Evolutionary conservation across 1,139 yeast genomes (phyloP).

Genomic region (Candida neerlandica): DNA sequence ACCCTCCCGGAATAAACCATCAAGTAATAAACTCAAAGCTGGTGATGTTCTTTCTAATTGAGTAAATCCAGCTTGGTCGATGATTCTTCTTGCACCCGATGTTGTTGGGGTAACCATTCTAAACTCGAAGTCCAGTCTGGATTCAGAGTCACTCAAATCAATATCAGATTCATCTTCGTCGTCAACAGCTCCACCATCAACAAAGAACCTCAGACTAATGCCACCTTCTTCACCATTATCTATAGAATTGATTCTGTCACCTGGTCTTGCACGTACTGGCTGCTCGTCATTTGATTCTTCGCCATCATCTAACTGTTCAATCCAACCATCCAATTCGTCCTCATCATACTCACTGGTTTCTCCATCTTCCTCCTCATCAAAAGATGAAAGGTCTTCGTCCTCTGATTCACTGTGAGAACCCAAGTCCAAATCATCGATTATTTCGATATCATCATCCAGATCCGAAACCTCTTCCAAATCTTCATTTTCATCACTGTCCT

Average conservation of each 20-base stretch:
- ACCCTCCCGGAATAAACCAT: slow-evolving; percentile 19
- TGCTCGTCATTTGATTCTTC: slow-evolving; percentile 19
- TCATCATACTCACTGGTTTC: slow-evolving; percentile 40
- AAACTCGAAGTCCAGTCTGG: slow-evolving; percentile 25
- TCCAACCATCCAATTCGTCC: slow-evolving; percentile 48
- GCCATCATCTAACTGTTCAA: slow-evolving; percentile 42
- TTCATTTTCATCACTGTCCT: slow-evolving; percentile 16
- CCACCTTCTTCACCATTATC: slow-evolving; percentile 12
- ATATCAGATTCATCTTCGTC: slow-evolving; percentile 22
- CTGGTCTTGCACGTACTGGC: slow-evolving; percentile 11
- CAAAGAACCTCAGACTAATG: slow-evolving; percentile 9
- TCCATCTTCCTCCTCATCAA: slow-evolving; percentile 21
- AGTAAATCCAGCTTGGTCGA: slow-evolving; percentile 16
- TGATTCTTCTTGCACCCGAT: slow-evolving; percentile 12
- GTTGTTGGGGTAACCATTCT: slow-evolving; percentile 15
- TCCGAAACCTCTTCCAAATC: slow-evolving; percentile 19
- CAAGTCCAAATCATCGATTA: slow-evolving; percentile 44
- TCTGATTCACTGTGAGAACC: slow-evolving; percentile 30
- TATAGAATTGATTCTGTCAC: slow-evolving; percentile 8
- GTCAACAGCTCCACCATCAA: slow-evolving; percentile 10
- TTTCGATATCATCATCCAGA: slow-evolving; percentile 43
- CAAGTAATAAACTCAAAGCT: slow-evolving; percentile 18
- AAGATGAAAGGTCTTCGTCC: slow-evolving; percentile 16
- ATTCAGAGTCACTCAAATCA: slow-evolving; percentile 26
- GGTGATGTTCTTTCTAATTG: slow-evolving; percentile 18